Percentiles rank a stretch among this genome's conserved stretches.
Conservation (phyloP, 2,329 filamentous ascomycete genomes). For the Calcarisporium arbuscula region DNA sequence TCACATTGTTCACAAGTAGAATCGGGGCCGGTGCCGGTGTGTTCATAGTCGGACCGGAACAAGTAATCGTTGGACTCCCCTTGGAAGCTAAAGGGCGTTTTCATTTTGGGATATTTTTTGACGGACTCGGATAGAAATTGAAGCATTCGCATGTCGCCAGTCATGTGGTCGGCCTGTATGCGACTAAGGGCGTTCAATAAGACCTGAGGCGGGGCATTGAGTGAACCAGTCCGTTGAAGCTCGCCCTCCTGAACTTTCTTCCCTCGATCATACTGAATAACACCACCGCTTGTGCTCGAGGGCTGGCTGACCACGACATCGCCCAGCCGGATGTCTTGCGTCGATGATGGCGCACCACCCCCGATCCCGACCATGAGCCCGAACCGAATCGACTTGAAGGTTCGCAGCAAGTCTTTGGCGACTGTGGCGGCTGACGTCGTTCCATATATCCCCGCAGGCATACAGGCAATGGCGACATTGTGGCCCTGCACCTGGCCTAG, state of each 20-base stretch:
- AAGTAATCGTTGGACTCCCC: not conserved
- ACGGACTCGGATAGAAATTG: not conserved
- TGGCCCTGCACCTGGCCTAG: conserved; percentile 3
- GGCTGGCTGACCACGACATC: conserved; percentile 2
- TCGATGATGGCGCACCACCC: not conserved
- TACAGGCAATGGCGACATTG: not conserved
- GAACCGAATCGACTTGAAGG: conserved; percentile 1
- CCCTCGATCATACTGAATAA: conserved; percentile 3
- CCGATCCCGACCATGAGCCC: conserved; percentile 3
- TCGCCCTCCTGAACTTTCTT: not conserved
- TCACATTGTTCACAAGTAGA: not conserved
- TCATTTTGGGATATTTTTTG: not conserved
- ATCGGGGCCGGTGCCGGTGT: not conserved
- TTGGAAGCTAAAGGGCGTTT: not conserved
- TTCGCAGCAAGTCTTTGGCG: not conserved
- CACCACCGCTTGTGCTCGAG: not conserved
- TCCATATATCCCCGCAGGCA: conserved; percentile 1
- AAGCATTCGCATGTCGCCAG: not conserved
- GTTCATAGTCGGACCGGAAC: not conserved
- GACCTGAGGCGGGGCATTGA: conserved; percentile 1
- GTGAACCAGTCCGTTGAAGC: not conserved
- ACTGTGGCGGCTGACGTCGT: conserved; percentile 2
- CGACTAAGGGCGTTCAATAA: too few relatives aligned
- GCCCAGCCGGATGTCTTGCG: not conserved
- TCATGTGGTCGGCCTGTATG: not conserved